Conservation (phyloP, 1,284 basidiomycete genomes). For the Moesziomyces aphidis region DNA sequence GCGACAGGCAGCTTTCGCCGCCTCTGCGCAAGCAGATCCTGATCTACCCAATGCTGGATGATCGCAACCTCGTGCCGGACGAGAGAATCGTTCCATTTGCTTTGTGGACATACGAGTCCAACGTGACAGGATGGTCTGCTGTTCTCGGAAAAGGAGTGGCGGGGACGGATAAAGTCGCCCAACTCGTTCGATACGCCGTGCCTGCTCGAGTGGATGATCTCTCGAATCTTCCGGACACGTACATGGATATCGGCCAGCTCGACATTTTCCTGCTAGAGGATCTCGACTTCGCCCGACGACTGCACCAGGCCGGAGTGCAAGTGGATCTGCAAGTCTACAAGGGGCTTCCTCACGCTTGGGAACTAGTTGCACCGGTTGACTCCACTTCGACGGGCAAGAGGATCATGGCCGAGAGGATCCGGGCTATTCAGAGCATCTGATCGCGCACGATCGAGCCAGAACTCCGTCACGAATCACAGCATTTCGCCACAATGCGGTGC, state of each 20-base stretch:
- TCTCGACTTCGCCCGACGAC: slow-evolving; percentile 15
- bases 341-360: slow-evolving; percentile 33
- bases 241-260: slow-evolving; percentile 35
- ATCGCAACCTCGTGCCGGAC: slow-evolving; percentile 22
- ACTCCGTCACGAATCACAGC: too few species aligned
- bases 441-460: background rate
- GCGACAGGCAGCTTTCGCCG: slow-evolving; percentile 18
- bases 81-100: slow-evolving; percentile 13
- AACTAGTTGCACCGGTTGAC: slow-evolving; percentile 9
- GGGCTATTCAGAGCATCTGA: slow-evolving; percentile 20
- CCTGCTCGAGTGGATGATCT: slow-evolving; percentile 24
- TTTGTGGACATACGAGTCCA: slow-evolving; percentile 22
- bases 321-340: slow-evolving; percentile 27
- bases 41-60: slow-evolving; percentile 42
- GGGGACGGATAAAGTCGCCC: slow-evolving; percentile 14
- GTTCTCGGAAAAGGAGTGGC: slow-evolving; percentile 17
- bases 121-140: slow-evolving; percentile 26
- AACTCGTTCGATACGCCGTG: slow-evolving; percentile 25
- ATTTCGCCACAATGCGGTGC: too few species aligned
- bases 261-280: slow-evolving; percentile 33
- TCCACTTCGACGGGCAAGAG: slow-evolving; percentile 6
- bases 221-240: slow-evolving; percentile 19
- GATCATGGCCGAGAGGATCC: slow-evolving; percentile 13
- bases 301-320: slow-evolving; percentile 28
- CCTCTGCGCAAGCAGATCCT: slow-evolving; percentile 33